phyloP scores from a whole-genome alignment of 352 stramenopile species.

The Globisporangium cederbergense region DNA sequence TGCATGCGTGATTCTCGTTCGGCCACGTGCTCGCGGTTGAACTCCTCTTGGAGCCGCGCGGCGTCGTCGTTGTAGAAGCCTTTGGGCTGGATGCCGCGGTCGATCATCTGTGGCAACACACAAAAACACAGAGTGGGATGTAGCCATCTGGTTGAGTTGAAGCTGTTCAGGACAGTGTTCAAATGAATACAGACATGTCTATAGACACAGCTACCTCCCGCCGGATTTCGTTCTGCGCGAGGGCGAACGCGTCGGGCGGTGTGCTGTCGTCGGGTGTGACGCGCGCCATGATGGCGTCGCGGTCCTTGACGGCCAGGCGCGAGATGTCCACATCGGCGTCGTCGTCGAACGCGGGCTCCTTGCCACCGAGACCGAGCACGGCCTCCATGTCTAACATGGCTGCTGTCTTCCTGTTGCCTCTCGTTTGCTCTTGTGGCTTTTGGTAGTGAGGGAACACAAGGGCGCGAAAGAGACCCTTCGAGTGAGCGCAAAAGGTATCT shows the following conservation, averaged over 20 bases:
- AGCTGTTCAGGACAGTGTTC: not conserved
- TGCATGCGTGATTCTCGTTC: conserved; percentile 62
- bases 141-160: not conserved
- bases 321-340: conserved; percentile 68
- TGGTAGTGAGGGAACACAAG: not conserved
- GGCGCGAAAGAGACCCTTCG: not conserved
- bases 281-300: conserved; percentile 66
- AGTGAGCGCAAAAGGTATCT: not conserved
- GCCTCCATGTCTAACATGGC: conserved; percentile 35
- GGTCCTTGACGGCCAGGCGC: conserved; percentile 49
- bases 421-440: not conserved
- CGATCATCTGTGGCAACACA: conserved; percentile 51
- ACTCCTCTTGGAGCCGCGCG: conserved; percentile 73
- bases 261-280: conserved; percentile 65
- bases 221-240: conserved; percentile 81
- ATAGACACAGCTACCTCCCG: conserved; percentile 40
- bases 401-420: not conserved
- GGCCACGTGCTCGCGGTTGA: conserved; percentile 64
- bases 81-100: conserved; percentile 81
- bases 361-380: conserved; percentile 24
- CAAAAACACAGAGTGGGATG: too few species aligned
- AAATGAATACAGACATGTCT: not conserved
- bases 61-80: conserved; percentile 86
- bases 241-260: conserved; percentile 61
- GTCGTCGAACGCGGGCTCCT: conserved; percentile 52